Evolutionary conservation across 805 yeast species (phyloP), one percentile per base, ranked within the genome.

Genomic region (Saccharomycopsis sp.): DNA sequence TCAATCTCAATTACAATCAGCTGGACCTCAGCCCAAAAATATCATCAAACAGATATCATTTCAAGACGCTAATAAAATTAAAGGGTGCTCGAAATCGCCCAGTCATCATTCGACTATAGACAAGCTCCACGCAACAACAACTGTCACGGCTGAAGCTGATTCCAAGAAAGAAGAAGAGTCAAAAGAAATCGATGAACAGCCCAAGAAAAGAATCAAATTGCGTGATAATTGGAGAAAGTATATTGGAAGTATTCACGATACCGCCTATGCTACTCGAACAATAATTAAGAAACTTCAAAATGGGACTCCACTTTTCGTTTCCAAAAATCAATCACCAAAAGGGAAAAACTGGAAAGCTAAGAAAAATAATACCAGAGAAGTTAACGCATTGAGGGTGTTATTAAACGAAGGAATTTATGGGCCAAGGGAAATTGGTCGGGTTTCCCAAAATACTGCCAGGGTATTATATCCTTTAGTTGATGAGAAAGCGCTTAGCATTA

Each of bases 361-460:
- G 4, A 60, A 63, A 2, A 50, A 45, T 11, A 43, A 41, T 2
- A 51, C 46, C 26, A 56, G 52, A 27, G 41, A 47, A 3, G n/a
- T n/a, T n/a, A 45, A 58, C 6, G 57, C 62, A 50, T 58, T 67
- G 0, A 62, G 63, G 17, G 46, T 57, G 2, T 59, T 56, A 35
- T 55, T 56, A 41, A 31, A 40, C 4, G 31, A 52, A 35, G 63
- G 61, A 40, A 47, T 56, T 2, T 42, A 51, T 3, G 52, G 48
- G 19, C 51, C 59, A 16, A 59, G 83, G 48, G 95, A 85, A 57
- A 66, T 89, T 24, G 97, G 93, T 0, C 72, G 95, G 52, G 58
- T 85, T 1, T 80, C 85, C 0, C 88, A 81, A 51, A 83, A 77
- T 40, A 66, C 77, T 24, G 87, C 95, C 0, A 62, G 72, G 4